These are phyloP conservation scores for Penicillium hordei DNA, from an alignment of 2,329 filamentous ascomycete species.

Conservation along the genomic window DNA sequence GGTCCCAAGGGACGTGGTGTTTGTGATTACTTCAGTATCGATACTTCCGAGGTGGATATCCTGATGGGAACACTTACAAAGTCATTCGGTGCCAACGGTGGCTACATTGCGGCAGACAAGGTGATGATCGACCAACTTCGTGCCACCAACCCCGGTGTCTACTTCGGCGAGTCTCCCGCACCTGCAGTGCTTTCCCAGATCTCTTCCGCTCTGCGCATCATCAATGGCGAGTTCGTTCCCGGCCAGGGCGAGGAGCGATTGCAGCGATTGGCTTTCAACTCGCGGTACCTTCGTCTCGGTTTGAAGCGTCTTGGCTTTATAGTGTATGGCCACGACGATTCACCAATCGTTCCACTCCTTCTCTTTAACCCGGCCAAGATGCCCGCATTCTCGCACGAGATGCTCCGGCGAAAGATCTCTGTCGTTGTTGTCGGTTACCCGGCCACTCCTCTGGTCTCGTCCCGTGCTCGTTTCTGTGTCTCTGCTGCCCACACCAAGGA, in stretches of 20 bases:
- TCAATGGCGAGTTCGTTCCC: conserved; percentile 80
- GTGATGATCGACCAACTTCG: conserved; percentile 89
- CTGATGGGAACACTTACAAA: conserved; percentile 98
- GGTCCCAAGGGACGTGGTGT: conserved; percentile 87
- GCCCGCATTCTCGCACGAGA: conserved; percentile 96
- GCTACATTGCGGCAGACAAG: conserved; percentile 89
- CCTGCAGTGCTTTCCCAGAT: conserved; percentile 92
- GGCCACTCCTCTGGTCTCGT: conserved; percentile 91
- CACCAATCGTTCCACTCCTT: conserved; percentile 89
- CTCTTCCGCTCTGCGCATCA: conserved; percentile 78
- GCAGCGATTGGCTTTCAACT: conserved; percentile 96
- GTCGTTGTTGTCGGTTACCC: conserved; percentile 97
- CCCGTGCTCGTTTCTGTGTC: conserved; percentile 91
- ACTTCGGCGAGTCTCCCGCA: conserved; percentile 82
- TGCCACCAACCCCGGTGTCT: conserved; percentile 78
- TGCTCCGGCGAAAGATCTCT: conserved; percentile 96
- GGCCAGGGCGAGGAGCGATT: conserved; percentile 95
- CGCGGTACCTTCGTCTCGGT: conserved; percentile 92
- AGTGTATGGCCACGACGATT: conserved; percentile 95
- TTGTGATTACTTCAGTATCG: conserved; percentile 94
- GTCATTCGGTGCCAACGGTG: conserved; percentile 96
- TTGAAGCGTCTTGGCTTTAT: conserved; percentile 97
- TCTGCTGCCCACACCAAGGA: conserved; percentile 98
- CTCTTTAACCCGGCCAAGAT: conserved; percentile 99
- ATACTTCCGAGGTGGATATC: conserved; percentile 84